These are phyloP conservation scores for Fusarium euwallaceae DNA, from an alignment of 2,329 filamentous ascomycete genomes.

Conservation along the genomic window DNA sequence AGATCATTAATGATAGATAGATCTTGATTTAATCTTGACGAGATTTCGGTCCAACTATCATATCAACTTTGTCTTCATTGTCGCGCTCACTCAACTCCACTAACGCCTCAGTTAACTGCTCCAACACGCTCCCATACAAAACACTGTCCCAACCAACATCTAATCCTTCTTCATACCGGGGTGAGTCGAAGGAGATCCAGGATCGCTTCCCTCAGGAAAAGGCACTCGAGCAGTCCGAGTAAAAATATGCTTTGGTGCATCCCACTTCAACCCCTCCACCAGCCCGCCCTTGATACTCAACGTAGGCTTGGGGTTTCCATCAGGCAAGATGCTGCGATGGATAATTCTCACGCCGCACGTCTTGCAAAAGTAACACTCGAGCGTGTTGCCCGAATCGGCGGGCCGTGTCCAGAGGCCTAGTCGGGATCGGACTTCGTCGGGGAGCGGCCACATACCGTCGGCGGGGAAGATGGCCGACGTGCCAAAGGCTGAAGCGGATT, in stretches of 20 bases:
- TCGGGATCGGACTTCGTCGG: constrained; percentile 48
- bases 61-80: background rate
- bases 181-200: constrained; percentile 29
- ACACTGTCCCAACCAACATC: background rate
- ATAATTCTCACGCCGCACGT: constrained; percentile 62
- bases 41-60: background rate
- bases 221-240: constrained; percentile 59
- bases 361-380: constrained; percentile 60
- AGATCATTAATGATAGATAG: background rate
- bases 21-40: background rate
- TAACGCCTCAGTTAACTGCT: background rate
- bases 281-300: constrained; percentile 63
- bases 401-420: constrained; percentile 55
- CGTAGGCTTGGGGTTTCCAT: constrained; percentile 53
- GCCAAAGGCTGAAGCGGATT: constrained; percentile 61
- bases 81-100: background rate
- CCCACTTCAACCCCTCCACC: constrained; percentile 57
- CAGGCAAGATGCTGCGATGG: constrained; percentile 56
- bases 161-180: background rate
- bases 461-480: constrained; percentile 59
- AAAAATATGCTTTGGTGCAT: constrained; percentile 60
- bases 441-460: constrained; percentile 56
- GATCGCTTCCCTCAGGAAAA: constrained; percentile 55
- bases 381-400: constrained; percentile 56
- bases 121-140: background rate